Conservation (phyloP, 768 basidiomycete species). For the Pleurotus platypus region DNA sequence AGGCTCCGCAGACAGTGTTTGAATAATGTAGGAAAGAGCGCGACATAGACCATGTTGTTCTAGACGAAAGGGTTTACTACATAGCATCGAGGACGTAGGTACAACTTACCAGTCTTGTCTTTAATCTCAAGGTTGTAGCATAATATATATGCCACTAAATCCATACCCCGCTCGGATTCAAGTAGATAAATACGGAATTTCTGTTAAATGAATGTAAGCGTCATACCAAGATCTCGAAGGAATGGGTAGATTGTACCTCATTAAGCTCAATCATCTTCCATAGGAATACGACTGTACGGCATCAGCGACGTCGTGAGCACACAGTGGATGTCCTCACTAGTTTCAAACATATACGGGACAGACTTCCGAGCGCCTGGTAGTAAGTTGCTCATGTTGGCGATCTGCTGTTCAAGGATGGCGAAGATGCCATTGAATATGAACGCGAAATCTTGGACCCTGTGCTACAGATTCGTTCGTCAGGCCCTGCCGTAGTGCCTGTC, state of each 20-base stretch:
- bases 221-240: background rate
- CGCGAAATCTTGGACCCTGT: constrained; percentile 78
- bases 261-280: constrained; percentile 95
- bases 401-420: constrained; percentile 70
- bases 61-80: constrained; percentile 20
- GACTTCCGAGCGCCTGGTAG: constrained; percentile 85
- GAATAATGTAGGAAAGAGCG: constrained; percentile 86
- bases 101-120: constrained; percentile 79
- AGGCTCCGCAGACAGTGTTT: constrained; percentile 83
- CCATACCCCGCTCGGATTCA: constrained; percentile 75
- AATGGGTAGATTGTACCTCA: constrained; percentile 50
- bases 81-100: background rate
- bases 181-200: constrained; percentile 85
- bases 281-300: constrained; percentile 60
- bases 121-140: constrained; percentile 86
- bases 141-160: constrained; percentile 74
- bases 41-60: constrained; percentile 92
- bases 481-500: too few relatives aligned
- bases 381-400: constrained; percentile 66
- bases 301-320: background rate
- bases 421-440: constrained; percentile 77
- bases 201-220: constrained; percentile 33
- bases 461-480: background rate
- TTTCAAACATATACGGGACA: constrained; percentile 79
- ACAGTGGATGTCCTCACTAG: constrained; percentile 45